These are phyloP conservation scores for Aureobasidium sp. DNA, from an alignment of 2,329 filamentous ascomycete genomes.

Conservation along the genomic window DNA sequence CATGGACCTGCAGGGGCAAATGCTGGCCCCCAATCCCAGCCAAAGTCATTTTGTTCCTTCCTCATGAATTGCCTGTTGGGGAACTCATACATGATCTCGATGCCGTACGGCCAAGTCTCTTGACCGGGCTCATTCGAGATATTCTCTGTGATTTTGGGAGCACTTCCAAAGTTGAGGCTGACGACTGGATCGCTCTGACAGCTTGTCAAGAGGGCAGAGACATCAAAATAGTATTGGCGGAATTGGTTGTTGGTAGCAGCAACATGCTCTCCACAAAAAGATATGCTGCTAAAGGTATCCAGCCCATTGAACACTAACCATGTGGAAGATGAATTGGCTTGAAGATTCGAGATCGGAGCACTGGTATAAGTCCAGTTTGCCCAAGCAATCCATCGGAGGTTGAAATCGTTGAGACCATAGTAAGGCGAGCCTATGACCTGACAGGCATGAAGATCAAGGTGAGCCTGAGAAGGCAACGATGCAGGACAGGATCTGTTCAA, in stretches of 20 bases:
- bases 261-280: slow-evolving; percentile 48
- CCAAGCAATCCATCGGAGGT: slow-evolving; percentile 52
- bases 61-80: slow-evolving; percentile 50
- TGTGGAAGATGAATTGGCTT: slow-evolving; percentile 33
- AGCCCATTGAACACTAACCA: slow-evolving; percentile 57
- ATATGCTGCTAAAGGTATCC: slow-evolving; percentile 54
- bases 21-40: slow-evolving; percentile 51
- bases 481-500: slow-evolving; percentile 49
- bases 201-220: slow-evolving; percentile 40
- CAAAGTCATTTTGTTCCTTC: slow-evolving; percentile 58
- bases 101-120: slow-evolving; percentile 43
- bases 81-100: slow-evolving; percentile 47
- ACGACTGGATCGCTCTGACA: slow-evolving; percentile 39
- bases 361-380: slow-evolving; percentile 56
- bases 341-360: slow-evolving; percentile 37
- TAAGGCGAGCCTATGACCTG: slow-evolving; percentile 49
- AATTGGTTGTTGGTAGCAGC: slow-evolving; percentile 57
- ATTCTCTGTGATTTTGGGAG: slow-evolving; percentile 45
- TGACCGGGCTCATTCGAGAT: slow-evolving; percentile 45
- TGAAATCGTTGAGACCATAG: slow-evolving; percentile 52
- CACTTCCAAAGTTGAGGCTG: slow-evolving; percentile 51
- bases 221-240: slow-evolving; percentile 54
- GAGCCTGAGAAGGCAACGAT: slow-evolving; percentile 51
- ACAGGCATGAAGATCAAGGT: slow-evolving; percentile 51
- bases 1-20: slow-evolving; percentile 59